Percentiles rank a stretch among this genome's conserved stretches.
phyloP scores from a whole-genome alignment of 257 asterid genomes.

The Echium plantagineum region DNA sequence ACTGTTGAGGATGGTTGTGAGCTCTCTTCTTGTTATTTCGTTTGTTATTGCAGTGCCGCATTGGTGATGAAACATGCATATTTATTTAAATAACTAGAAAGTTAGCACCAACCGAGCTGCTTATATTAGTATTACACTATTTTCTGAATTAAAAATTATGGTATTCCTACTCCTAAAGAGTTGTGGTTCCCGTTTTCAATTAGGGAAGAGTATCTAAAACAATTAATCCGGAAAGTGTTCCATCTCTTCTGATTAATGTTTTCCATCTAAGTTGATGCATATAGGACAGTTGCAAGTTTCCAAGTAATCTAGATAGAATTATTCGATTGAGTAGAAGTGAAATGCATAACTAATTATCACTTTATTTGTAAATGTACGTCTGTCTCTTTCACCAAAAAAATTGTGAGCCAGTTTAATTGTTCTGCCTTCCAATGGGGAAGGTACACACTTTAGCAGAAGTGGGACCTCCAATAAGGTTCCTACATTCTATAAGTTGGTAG shows the following conservation, averaged over 20 bases:
- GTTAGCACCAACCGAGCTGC: background rate
- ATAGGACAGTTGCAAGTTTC: background rate
- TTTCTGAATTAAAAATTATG: too few relatives aligned
- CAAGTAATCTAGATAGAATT: background rate
- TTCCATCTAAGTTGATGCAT: background rate
- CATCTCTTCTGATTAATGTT: background rate
- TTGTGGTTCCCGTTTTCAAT: background rate
- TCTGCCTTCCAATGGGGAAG: too few relatives aligned
- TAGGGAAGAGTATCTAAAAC: background rate
- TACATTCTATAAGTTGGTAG: too few relatives aligned
- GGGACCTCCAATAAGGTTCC: too few relatives aligned
- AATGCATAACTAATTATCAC: too few relatives aligned
- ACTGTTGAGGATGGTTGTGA: constrained; percentile 12
- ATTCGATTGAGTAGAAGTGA: background rate
- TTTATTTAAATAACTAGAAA: background rate
- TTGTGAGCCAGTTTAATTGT: background rate
- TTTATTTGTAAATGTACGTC: background rate
- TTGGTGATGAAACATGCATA: constrained; percentile 1
- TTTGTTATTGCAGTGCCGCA: constrained; percentile 2
- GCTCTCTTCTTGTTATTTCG: constrained; percentile 11
- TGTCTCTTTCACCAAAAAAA: background rate
- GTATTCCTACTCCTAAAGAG: background rate
- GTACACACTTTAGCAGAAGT: too few relatives aligned
- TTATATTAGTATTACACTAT: too few relatives aligned
- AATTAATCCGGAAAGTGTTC: background rate